Evolutionary conservation across 352 stramenopile species (phyloP), one percentile per base, ranked within the genome.

Genomic region (Phytopythium helicoides): DNA sequence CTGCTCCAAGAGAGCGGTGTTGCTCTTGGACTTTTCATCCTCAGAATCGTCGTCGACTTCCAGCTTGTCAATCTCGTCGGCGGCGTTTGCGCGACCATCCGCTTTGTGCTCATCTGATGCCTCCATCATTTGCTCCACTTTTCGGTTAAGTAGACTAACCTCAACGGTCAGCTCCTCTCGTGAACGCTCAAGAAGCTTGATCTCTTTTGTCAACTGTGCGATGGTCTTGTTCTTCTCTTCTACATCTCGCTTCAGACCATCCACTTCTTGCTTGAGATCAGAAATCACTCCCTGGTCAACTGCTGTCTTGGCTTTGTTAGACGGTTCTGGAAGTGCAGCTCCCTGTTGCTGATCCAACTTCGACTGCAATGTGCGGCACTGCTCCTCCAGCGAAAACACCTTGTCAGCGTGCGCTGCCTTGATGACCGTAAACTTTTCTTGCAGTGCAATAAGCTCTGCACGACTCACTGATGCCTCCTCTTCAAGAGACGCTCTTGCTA

Each of bases 371-470:
- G 63, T 41, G 12, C 44, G 65, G n/a, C 33, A 56, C 18, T 60
- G 51, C 49, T 76, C 60, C 40, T 76, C 62, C 28, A 76, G 42
- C 6, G 66, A 47, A 51, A 76, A 76, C 18, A 70, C 66, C 33
- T 76, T 71, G 16, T 76, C 66, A 12, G 66, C 66, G 35, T 69
- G 70, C 10, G 66, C 66, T 41, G 59, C 62, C 58, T 76, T 76
- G 18, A 62, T 72, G 12, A 60, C 72, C 19, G 58, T 62, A 54
- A 71, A 68, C 15, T 61, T 68, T 42, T 74, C 59, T 18, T 74
- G 56, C 22, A 69, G 42, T 9, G 54, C 58, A 39, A 59, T 48
- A 0, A 71, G 35, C 52, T 70, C 55, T 3, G 46, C 52, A 37
- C 54, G 47, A 12, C 51, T 40, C 3, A 67, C 49, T 42, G 52